phyloP scores from a whole-genome alignment of 2,329 filamentous ascomycete species.

The Fusarium heterosporum region DNA sequence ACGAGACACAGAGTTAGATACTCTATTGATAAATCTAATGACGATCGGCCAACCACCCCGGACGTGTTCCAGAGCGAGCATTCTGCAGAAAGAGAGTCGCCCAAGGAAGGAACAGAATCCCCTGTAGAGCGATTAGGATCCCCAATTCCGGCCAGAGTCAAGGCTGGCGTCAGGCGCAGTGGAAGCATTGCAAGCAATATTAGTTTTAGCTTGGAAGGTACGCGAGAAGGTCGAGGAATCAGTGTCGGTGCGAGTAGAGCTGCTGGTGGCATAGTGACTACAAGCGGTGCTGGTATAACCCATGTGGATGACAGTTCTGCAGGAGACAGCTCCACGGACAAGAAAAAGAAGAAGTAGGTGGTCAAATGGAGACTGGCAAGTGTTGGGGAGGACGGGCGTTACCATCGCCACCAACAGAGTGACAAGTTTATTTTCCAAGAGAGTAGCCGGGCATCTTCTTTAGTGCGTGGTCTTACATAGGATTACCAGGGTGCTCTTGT shows the following conservation, averaged over 20 bases:
- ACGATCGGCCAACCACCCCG: conserved; percentile 35
- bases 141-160: conserved; percentile 30
- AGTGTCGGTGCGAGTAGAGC: conserved; percentile 55
- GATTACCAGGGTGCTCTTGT: neutral
- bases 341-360: conserved; percentile 35
- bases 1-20: conserved; percentile 31
- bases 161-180: conserved; percentile 37
- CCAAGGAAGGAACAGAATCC: conserved; percentile 35
- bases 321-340: conserved; percentile 31
- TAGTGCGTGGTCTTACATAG: neutral
- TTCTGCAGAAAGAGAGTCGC: conserved; percentile 25
- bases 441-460: neutral
- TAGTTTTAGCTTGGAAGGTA: conserved; percentile 57
- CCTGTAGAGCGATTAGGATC: conserved; percentile 38
- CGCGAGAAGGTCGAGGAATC: conserved; percentile 55
- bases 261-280: conserved; percentile 52
- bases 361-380: neutral
- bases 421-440: too few relatives aligned
- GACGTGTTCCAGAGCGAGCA: conserved; percentile 10
- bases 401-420: too few relatives aligned
- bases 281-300: conserved; percentile 37
- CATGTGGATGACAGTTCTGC: conserved; percentile 29
- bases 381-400: neutral
- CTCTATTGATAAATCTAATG: conserved; percentile 18
- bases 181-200: conserved; percentile 52